phyloP scores from a whole-genome alignment of 2,329 filamentous ascomycete species.

The Sporothrix luriei region DNA sequence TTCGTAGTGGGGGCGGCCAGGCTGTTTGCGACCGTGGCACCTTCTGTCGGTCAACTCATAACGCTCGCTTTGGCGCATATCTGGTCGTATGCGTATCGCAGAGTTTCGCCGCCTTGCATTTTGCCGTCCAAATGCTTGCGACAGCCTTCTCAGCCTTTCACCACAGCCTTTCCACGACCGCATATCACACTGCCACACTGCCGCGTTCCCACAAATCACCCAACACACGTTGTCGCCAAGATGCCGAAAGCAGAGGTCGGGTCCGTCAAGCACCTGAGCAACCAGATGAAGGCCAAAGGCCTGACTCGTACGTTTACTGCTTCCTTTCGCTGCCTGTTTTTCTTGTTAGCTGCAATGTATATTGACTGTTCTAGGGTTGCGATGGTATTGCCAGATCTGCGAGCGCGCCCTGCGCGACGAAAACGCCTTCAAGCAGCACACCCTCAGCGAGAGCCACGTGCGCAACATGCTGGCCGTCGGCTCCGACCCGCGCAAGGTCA shows the following conservation, averaged over 20 bases:
- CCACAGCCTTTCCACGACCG: background rate
- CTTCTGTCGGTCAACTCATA: background rate
- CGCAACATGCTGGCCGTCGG: slow-evolving; percentile 87
- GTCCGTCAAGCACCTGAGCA: slow-evolving; percentile 84
- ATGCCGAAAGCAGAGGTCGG: slow-evolving; percentile 95
- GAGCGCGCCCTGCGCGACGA: slow-evolving; percentile 73
- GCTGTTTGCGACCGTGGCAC: slow-evolving; percentile 22
- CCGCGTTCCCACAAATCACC: background rate
- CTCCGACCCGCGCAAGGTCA: slow-evolving; percentile 80
- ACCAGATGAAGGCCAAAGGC: slow-evolving; percentile 84
- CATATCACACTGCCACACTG: background rate
- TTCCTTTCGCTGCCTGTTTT: background rate
- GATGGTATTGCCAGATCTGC: slow-evolving; percentile 91
- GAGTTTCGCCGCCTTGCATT: slow-evolving; percentile 17
- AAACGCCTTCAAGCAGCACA: slow-evolving; percentile 91
- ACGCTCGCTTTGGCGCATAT: background rate
- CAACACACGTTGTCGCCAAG: background rate
- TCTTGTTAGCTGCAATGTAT: background rate
- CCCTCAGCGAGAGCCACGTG: slow-evolving; percentile 80
- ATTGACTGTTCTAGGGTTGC: slow-evolving; percentile 63
- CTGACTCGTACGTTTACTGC: slow-evolving; percentile 38
- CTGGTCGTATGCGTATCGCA: background rate
- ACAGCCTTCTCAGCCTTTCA: background rate
- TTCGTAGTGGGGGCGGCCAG: slow-evolving; percentile 14
- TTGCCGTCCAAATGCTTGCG: slow-evolving; percentile 4